Evolutionary conservation across 169 alveolate genomes (phyloP).

Genomic region (Cryptosporidium parvum): DNA sequence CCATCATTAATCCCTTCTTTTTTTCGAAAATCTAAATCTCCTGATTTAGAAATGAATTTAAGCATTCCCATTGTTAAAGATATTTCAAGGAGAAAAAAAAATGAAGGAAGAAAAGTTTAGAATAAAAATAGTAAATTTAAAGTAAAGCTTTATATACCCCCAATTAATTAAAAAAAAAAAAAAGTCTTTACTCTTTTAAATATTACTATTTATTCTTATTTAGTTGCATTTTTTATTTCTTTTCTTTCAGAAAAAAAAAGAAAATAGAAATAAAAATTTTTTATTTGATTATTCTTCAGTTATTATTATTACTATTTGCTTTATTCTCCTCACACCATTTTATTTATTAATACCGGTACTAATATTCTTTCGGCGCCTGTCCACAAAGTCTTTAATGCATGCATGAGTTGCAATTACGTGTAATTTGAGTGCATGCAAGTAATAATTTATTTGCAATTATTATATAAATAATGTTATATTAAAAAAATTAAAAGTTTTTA

Average conservation of each 20-base stretch:
- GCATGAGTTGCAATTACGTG: slow-evolving; percentile 33
- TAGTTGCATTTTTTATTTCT: neutral
- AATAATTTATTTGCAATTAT: neutral
- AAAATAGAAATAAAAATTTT: too few relatives aligned
- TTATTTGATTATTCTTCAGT: too few relatives aligned
- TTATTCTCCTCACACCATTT: neutral
- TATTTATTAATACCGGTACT: slow-evolving; percentile 1
- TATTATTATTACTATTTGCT: too few relatives aligned
- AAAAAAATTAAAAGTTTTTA: neutral
- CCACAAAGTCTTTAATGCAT: slow-evolving; percentile 10
- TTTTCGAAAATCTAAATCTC: neutral
- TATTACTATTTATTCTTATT: too few relatives aligned
- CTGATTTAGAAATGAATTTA: neutral
- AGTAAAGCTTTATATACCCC: too few relatives aligned
- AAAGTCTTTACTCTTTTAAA: too few relatives aligned
- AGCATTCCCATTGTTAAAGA: neutral
- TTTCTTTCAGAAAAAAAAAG: too few relatives aligned
- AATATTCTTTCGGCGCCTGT: neutral
- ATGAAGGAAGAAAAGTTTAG: too few relatives aligned
- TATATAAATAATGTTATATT: neutral
- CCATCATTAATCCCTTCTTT: neutral
- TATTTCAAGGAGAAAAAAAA: too few relatives aligned
- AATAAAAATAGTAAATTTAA: neutral
- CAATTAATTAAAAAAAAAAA: too few relatives aligned
- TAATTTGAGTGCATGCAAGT: neutral